Evolutionary conservation across 108 stramenopile species (phyloP).

Genomic region (Cyclotella cryptica): DNA sequence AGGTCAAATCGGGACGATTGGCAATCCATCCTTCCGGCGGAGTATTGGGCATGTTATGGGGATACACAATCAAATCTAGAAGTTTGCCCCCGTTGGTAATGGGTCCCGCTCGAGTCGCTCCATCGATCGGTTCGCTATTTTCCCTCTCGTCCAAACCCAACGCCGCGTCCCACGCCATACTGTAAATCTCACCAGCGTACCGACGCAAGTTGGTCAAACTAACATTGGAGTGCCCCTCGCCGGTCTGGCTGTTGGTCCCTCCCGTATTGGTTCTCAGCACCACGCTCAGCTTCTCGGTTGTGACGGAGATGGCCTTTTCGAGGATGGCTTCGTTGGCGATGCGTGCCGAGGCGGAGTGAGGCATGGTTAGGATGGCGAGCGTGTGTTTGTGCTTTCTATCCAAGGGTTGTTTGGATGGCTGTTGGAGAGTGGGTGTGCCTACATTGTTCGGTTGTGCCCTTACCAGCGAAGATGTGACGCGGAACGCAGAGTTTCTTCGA

Average conservation of each 20-base stretch:
- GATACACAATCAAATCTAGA: conserved; percentile 87
- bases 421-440: not conserved
- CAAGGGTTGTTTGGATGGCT: not conserved
- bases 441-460: not conserved
- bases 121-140: conserved; percentile 12
- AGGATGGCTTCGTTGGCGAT: conserved; percentile 92
- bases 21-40: conserved; percentile 85
- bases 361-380: conserved; percentile 84
- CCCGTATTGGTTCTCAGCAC: conserved; percentile 66
- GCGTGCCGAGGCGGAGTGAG: conserved; percentile 75
- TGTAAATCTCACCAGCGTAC: conserved; percentile 89
- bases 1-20: conserved; percentile 68
- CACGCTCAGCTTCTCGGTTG: conserved; percentile 69
- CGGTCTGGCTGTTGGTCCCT: conserved; percentile 28
- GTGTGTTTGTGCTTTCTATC: conserved; percentile 61
- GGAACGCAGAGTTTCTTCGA: too few relatives aligned
- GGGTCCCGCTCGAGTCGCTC: conserved; percentile 6
- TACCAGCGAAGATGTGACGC: not conserved
- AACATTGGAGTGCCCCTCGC: conserved; percentile 36
- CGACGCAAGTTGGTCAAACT: conserved; percentile 73
- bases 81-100: conserved; percentile 52
- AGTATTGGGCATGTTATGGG: conserved; percentile 86
- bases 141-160: conserved; percentile 47
- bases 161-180: conserved; percentile 80
- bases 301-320: conserved; percentile 65